phyloP scores from a whole-genome alignment of 768 basidiomycete genomes.

The Jaapia argillacea region DNA sequence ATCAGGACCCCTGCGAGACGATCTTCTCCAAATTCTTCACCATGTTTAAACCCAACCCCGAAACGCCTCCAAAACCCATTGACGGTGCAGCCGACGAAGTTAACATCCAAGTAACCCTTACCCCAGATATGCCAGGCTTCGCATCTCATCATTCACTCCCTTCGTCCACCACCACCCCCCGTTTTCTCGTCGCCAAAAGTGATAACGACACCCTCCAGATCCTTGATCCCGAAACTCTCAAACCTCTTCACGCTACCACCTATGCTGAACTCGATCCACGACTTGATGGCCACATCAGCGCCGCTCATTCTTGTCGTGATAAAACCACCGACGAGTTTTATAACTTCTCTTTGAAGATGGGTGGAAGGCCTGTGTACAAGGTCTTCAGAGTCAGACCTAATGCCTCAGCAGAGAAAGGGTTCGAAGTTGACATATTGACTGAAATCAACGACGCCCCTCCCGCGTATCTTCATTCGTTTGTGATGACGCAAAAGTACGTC shows the following conservation, averaged over 20 bases:
- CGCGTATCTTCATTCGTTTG: conserved; percentile 28
- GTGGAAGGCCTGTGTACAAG: conserved; percentile 15
- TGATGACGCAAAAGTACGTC: conserved; percentile 26
- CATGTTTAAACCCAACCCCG: conserved; percentile 2
- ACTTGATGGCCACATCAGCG: conserved; percentile 23
- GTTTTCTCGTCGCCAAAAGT: conserved; percentile 22
- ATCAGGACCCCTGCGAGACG: conserved; percentile 16
- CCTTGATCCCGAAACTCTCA: conserved; percentile 26
- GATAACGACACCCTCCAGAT: conserved; percentile 19
- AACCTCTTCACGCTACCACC: conserved; percentile 20
- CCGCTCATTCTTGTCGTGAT: conserved; percentile 28
- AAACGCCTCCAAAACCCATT: conserved; percentile 2
- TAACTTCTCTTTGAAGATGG: conserved; percentile 29
- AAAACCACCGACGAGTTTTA: conserved; percentile 23
- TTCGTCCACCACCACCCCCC: conserved; percentile 3
- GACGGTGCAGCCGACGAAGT: not conserved
- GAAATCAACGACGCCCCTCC: conserved; percentile 26
- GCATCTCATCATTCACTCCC: not conserved
- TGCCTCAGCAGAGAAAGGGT: conserved; percentile 4
- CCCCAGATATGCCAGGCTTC: conserved; percentile 14
- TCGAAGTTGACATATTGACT: conserved; percentile 21
- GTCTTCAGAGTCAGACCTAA: not conserved
- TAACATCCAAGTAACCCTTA: conserved; percentile 14
- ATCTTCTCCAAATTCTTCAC: conserved; percentile 19
- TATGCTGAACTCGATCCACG: conserved; percentile 21